phyloP scores from a whole-genome alignment of 257 asterid species.

The Mentha longifolia region DNA sequence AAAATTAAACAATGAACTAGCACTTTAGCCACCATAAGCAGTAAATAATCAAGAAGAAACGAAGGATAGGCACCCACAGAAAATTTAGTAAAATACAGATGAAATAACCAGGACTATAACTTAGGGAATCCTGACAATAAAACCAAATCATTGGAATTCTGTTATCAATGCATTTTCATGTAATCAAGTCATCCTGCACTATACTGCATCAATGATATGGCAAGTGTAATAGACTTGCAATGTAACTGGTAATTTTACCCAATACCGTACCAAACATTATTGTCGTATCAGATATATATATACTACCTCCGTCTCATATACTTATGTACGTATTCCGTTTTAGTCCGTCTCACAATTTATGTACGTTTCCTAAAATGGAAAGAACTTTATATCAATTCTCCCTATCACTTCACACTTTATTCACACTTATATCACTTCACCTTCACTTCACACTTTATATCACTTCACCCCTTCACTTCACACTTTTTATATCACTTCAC shows the following conservation, averaged over 20 bases:
- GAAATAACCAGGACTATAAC: conserved; percentile 9
- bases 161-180: background rate
- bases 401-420: no score
- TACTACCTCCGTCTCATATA: no score
- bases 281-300: conserved; percentile 1
- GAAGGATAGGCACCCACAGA: background rate
- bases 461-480: no score
- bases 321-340: no score
- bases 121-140: conserved; percentile 11
- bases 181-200: background rate
- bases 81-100: conserved; percentile 1
- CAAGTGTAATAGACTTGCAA: conserved; percentile 1
- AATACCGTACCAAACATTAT: background rate
- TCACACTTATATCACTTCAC: no score
- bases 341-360: no score
- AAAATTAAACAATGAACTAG: background rate
- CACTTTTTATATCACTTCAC: no score
- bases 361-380: no score
- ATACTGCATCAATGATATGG: background rate
- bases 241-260: background rate
- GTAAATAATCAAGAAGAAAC: background rate
- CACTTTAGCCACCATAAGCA: background rate
- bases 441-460: no score
- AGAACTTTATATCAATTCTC: no score
- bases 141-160: conserved; percentile 1